Evolutionary conservation across 2,329 filamentous ascomycete species (phyloP), one percentile per base, ranked within the genome.

Genomic region (Fusarium sp.): DNA sequence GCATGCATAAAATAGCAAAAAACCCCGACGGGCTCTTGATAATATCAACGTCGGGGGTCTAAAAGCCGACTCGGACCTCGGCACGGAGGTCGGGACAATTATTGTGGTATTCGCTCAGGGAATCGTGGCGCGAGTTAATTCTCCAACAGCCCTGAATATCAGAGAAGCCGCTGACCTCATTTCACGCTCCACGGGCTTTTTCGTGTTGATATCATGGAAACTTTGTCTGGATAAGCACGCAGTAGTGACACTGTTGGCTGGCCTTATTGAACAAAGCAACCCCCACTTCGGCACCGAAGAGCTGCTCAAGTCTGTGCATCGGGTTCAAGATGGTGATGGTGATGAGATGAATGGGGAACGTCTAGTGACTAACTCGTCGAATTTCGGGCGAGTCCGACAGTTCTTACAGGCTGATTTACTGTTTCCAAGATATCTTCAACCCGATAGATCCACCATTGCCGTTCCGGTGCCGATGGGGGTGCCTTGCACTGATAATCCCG

Each of bases 231-330:
- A 53, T 51, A 66, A 53, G 35, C 39, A 59, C 42, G 41, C 41
- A n/a, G 45, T 62, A 60, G 57, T 58, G 41, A 36, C 30, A 20
- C 26, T 28, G 35, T 31, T 54, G 35, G 33, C 50, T n/a, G 33
- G 35, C 50, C 33, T 54, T 30, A n/a, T 54, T 62, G 41, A 18
- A 15, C 31, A 26, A 63, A 55, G 24, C 10, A 41, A 30, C 47
- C 66, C 65, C 58, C 70, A 61, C 42, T 56, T 76, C 75, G 75
- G 75, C 69, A 59, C 75, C 75, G 75, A 77, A 24, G 42, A 53
- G 65, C 35, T 45, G 53, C 58, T 75, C 57, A 51, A 70, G 66
- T 73, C 62, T 67, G 69, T 57, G 55, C 53, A 4, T 15, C 12
- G n/a, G 36, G 24, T 41, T 24, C 31, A 22, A 50, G 61, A 38